Base-by-base conservation (phyloP, 495 filamentous ascomycete genomes). In the Staphylotrichum longicolle region DNA sequence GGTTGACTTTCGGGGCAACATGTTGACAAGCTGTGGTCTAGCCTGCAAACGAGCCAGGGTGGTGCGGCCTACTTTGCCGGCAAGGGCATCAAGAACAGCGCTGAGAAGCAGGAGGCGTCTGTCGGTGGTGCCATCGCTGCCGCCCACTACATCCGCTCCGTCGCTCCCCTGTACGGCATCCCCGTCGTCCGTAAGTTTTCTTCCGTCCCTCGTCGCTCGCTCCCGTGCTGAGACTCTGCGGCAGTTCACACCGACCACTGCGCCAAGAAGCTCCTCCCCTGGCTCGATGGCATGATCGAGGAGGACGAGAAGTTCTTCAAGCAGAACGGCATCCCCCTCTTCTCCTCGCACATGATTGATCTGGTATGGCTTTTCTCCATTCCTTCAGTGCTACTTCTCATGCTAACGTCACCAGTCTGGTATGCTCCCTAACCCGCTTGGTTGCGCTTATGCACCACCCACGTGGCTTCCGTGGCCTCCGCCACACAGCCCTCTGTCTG, bases 311-410 rank as follows among this genome's bases (percentile, higher is more conserved):
- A 77, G 55, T 91, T 93, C 82, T 95, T 93, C 88, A 93, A 96
- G 84, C 72, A 85, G 70, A 86, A 95, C 75, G 90, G 90, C 75
- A 88, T 92, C 75, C 94, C 95, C 59, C 88, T 98, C 50, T 99
- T 93, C 85, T 91, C 86, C 70, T 86, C 80, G 68, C 94, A 99
- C 84, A 98, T 99, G 94, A 96, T 99, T 69, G 94, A 98, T 77
- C 73, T 98, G 70, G 74, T 71, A 63, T 61, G 62, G 48, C 37
- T 3, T 4, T 41, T 11, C 44, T 11, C 4, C 11, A 5, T 32
- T 11, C 5, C 3, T 10, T 5, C 4, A 7, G 7, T 39, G 20
- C 20, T 27, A 27, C 20, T 27, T 27, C 4, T 11, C 50, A 30
- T 37, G 47, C 60, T 62, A 47, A 62, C 47, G 10, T n/a, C 3